These are phyloP conservation scores for Salix viminalis DNA, from an alignment of 345 rosid species.

Conservation along the genomic window DNA sequence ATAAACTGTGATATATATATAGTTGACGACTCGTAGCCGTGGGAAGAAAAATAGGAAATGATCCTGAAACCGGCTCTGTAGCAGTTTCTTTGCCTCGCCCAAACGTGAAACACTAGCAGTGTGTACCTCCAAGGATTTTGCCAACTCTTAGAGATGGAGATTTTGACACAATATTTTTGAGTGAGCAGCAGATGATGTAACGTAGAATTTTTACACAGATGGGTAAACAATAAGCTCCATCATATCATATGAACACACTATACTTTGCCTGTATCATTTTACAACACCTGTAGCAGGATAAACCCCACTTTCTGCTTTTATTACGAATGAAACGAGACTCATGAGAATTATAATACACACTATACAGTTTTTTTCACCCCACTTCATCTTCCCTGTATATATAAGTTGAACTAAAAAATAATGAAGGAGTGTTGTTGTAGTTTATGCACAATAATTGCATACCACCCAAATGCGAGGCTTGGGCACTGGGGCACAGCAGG, in stretches of 20 bases:
- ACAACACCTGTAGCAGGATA: not conserved
- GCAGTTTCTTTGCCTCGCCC: no score
- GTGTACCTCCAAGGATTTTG: no score
- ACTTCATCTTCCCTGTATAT: not conserved
- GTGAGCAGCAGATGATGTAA: not conserved
- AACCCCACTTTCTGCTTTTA: not conserved
- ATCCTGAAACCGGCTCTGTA: no score
- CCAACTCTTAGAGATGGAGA: no score
- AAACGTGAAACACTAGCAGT: no score
- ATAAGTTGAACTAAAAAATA: no score
- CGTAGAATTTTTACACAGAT: not conserved
- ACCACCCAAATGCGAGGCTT: not conserved
- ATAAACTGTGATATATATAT: no score
- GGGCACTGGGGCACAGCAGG: not conserved
- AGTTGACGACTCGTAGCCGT: no score
- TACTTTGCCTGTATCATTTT: not conserved
- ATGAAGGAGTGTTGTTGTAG: not conserved
- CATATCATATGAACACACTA: not conserved
- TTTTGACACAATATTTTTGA: no score
- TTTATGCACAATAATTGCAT: not conserved
- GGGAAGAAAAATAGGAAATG: no score
- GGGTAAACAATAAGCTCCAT: not conserved
- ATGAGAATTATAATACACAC: not conserved
- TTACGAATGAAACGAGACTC: not conserved
- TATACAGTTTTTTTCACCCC: not conserved